Base-by-base conservation (phyloP, 2,329 filamentous ascomycete genomes). In the Periconia digitata region DNA sequence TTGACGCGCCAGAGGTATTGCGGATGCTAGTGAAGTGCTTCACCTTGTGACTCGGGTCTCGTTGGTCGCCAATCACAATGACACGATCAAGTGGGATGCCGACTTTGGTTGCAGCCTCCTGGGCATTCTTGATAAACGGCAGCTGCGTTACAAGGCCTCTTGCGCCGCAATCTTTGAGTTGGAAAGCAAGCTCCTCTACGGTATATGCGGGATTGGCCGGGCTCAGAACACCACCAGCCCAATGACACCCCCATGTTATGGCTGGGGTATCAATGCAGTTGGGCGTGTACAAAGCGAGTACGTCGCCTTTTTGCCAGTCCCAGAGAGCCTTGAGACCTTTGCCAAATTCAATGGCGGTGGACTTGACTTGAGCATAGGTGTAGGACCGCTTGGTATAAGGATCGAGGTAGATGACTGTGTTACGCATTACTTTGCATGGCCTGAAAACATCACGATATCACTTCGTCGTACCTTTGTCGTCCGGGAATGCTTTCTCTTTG, bases 201-300 rank as follows among this genome's bases (percentile, higher is more conserved):
- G 89, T 95, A 72, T 96, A 96, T 3, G 85, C 84, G 17, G 92
- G 91, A 65, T 96, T 96, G 2, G 90, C 91, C 0, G 92, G 90
- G n/a, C 86, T 90, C 10, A 90, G 74, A 43, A 90, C 76, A 23
- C 89, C 91, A 39, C 91, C 92, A 0, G 90, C 87, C 88, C 90
- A 96, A 56, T 87, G 83, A 8, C 84, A 80, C 22, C 91, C 92
- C 77, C 89, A 90, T 70, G 84, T 89, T 40, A 91, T 72, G 3
- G 86, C 77, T 0, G 90, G 86, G 0, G 86, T 90, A 69, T 96
- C 92, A 65, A 96, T 87, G 69, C 81, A 85, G 69, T 97, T 96
- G 22, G 91, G 89, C 3, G 89, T 86, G 76, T 87, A 96, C 45
- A 96, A 78, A 10, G 82, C 87, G 18, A 96, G 78, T 1, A 94